A percentile compares a stretch with the other conserved stretches of the same genome.
These are phyloP conservation scores for Fraxinus latifolia DNA, from an alignment of 305 asterid genomes.

Conservation along the genomic window DNA sequence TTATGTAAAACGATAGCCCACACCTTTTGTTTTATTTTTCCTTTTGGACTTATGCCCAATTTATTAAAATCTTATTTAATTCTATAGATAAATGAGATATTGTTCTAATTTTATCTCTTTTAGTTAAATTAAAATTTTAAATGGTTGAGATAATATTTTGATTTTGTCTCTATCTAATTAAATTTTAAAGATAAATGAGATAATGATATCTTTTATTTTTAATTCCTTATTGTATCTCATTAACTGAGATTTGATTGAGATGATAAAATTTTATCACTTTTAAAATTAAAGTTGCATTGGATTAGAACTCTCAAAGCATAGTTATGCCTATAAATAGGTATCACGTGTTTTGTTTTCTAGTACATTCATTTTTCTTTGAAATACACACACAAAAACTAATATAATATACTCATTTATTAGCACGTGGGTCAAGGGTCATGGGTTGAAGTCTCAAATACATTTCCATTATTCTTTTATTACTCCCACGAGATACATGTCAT, in stretches of 20 bases:
- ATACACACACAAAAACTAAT: not conserved
- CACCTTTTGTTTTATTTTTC: not conserved
- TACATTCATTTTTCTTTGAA: not conserved
- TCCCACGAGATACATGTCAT: not conserved
- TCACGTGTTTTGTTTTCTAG: not conserved
- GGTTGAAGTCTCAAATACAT: not conserved
- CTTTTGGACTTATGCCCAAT: not conserved
- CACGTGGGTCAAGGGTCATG: not conserved
- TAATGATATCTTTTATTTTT: no score
- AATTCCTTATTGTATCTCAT: not conserved
- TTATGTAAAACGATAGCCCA: not conserved
- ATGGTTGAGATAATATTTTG: not conserved
- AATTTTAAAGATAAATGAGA: not conserved
- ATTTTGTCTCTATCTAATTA: not conserved
- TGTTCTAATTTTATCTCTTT: not conserved
- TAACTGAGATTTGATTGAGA: not conserved
- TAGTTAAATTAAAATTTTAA: no score
- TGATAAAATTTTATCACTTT: no score
- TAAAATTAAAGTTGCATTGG: not conserved
- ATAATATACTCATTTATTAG: not conserved
- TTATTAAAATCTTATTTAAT: not conserved
- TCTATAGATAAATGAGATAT: not conserved
- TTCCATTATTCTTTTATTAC: not conserved
- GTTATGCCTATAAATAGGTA: not conserved
- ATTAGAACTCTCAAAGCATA: not conserved